These are phyloP conservation scores for Torulaspora delbrueckii DNA, from an alignment of 805 yeast species.

Conservation along the genomic window DNA sequence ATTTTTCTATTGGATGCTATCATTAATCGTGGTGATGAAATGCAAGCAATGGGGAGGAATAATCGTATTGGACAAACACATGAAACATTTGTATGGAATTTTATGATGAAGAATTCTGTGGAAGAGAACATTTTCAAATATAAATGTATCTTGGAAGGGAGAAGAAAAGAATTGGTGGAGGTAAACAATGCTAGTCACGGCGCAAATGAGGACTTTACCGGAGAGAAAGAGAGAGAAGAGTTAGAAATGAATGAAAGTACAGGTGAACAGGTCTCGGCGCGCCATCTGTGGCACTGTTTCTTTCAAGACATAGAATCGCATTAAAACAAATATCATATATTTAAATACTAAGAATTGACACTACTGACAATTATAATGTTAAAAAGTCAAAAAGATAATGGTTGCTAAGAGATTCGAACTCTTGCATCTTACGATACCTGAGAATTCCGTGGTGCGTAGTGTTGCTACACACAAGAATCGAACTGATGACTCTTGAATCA, in stretches of 20 bases:
- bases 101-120: conserved; percentile 74
- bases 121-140: conserved; percentile 73
- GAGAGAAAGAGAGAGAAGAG: conserved; percentile 21
- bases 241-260: conserved; percentile 27
- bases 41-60: conserved; percentile 88
- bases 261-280: conserved; percentile 27
- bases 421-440: conserved; percentile 26
- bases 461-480: conserved; percentile 13
- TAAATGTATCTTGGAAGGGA: conserved; percentile 28
- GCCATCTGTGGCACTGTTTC: conserved; percentile 33
- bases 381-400: conserved; percentile 5
- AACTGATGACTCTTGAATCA: conserved; percentile 17
- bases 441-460: conserved; percentile 14
- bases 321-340: not conserved
- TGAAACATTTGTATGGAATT: conserved; percentile 88
- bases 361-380: not conserved
- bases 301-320: conserved; percentile 14
- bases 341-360: too few species aligned
- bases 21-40: conserved; percentile 77
- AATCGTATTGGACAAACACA: conserved; percentile 86
- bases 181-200: conserved; percentile 2
- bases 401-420: conserved; percentile 26
- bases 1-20: conserved; percentile 90
- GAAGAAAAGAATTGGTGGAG: conserved; percentile 11
- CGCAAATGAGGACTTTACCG: conserved; percentile 3